Evolutionary conservation across 768 basidiomycete species (phyloP).

Genomic region (Termitomyces bulborhizus): DNA sequence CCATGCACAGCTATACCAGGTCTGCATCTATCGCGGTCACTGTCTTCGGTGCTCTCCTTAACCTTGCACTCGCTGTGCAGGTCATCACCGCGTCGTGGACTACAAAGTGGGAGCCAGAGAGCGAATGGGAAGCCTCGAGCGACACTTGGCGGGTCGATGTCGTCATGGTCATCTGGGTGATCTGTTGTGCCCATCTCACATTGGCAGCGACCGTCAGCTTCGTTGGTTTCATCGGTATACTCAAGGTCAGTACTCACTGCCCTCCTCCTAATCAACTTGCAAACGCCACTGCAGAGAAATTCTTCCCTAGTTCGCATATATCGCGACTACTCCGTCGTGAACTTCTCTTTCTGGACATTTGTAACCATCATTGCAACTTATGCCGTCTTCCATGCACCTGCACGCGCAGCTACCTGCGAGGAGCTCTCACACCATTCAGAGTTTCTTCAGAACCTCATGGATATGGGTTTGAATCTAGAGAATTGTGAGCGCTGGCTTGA

Average conservation of each 20-base stretch:
- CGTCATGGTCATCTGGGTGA: slow-evolving; percentile 49
- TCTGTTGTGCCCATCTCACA: slow-evolving; percentile 62
- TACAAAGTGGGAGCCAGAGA: slow-evolving; percentile 40
- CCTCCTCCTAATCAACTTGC: not conserved
- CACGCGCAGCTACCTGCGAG: slow-evolving; percentile 63
- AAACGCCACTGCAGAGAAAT: slow-evolving; percentile 39
- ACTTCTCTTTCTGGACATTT: slow-evolving; percentile 65
- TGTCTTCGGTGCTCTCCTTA: slow-evolving; percentile 23
- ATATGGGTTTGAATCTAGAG: slow-evolving; percentile 69
- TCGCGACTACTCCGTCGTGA: slow-evolving; percentile 76
- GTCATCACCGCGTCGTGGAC: slow-evolving; percentile 20
- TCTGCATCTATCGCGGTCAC: slow-evolving; percentile 22
- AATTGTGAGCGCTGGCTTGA: slow-evolving; percentile 81
- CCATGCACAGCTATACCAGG: slow-evolving; percentile 19
- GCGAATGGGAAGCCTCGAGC: slow-evolving; percentile 37
- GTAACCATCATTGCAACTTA: slow-evolving; percentile 52
- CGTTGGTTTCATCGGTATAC: slow-evolving; percentile 62
- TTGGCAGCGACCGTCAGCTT: slow-evolving; percentile 58
- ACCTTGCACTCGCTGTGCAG: slow-evolving; percentile 24
- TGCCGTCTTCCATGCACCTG: slow-evolving; percentile 47
- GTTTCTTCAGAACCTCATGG: slow-evolving; percentile 60
- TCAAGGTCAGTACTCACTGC: slow-evolving; percentile 42
- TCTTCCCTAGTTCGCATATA: slow-evolving; percentile 69
- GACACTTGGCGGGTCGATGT: slow-evolving; percentile 37
- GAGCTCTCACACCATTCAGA: slow-evolving; percentile 72